These are phyloP conservation scores for Naganishia onofrii DNA, from an alignment of 768 basidiomycete genomes.

Conservation along the genomic window DNA sequence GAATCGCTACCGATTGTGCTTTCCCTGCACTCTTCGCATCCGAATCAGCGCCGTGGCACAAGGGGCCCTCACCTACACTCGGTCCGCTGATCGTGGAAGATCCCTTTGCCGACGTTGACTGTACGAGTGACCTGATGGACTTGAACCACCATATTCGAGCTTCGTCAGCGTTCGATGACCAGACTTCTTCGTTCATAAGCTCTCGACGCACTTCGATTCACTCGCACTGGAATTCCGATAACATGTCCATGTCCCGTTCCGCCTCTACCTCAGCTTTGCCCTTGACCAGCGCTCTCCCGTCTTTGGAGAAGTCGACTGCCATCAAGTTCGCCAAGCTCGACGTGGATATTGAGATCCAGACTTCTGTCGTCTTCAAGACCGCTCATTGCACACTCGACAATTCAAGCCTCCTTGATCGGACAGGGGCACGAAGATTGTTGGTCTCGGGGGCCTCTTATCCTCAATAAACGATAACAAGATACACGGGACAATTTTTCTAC, in stretches of 20 bases:
- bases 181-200: slow-evolving; percentile 5
- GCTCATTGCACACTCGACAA: background rate
- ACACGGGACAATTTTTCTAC: background rate
- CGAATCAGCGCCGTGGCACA: slow-evolving; percentile 6
- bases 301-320: slow-evolving; percentile 2
- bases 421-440: slow-evolving; percentile 4
- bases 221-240: slow-evolving; percentile 1
- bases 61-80: slow-evolving; percentile 29
- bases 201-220: slow-evolving; percentile 18
- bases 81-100: slow-evolving; percentile 32
- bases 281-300: background rate
- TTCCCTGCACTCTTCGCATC: slow-evolving; percentile 11
- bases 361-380: background rate
- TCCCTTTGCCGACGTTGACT: slow-evolving; percentile 28
- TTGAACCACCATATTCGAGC: slow-evolving; percentile 3
- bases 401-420: background rate
- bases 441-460: background rate
- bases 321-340: slow-evolving; percentile 16
- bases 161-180: slow-evolving; percentile 4
- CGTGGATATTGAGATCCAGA: slow-evolving; percentile 11
- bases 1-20: background rate
- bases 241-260: slow-evolving; percentile 6
- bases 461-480: slow-evolving; percentile 1
- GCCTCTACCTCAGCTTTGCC: slow-evolving; percentile 1
- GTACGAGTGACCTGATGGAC: slow-evolving; percentile 2